Evolutionary conservation across 129 eudicot genomes (phyloP).

Genomic region (Chrysanthemum lavandulifolium): DNA sequence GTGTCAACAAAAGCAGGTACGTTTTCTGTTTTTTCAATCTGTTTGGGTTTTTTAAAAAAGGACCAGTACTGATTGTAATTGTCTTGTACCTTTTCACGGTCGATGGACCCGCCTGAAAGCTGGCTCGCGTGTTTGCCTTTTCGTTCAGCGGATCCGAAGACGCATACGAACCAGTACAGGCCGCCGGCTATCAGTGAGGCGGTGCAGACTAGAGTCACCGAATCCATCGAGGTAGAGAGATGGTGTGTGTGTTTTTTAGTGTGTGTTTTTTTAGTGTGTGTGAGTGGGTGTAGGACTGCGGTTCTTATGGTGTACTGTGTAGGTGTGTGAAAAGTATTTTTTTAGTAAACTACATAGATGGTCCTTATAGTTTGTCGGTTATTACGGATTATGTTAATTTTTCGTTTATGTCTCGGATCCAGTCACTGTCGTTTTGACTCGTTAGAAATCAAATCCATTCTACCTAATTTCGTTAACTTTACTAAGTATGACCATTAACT

Average conservation of each 20-base stretch:
- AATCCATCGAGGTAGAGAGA: slow-evolving; percentile 41
- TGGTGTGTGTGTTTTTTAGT: not conserved
- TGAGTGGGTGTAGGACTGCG: slow-evolving; percentile 9
- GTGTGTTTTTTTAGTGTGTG: not conserved
- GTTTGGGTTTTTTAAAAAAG: slow-evolving; percentile 83
- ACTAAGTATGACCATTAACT: too few species aligned
- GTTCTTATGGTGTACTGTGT: not conserved
- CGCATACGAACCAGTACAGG: slow-evolving; percentile 90
- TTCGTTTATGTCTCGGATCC: too few species aligned
- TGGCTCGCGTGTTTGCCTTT: slow-evolving; percentile 84
- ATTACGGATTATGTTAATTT: too few species aligned
- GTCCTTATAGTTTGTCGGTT: too few species aligned
- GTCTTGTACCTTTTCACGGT: slow-evolving; percentile 67
- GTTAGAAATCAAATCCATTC: too few species aligned
- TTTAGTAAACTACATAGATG: too few species aligned
- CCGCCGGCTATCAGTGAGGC: slow-evolving; percentile 69
- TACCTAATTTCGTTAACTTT: too few species aligned
- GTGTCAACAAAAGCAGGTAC: slow-evolving; percentile 93
- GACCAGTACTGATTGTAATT: slow-evolving; percentile 91
- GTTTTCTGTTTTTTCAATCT: slow-evolving; percentile 70
- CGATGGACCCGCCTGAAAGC: slow-evolving; percentile 90
- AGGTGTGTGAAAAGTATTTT: not conserved
- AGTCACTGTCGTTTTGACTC: too few species aligned
- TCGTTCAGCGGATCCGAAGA: slow-evolving; percentile 87
- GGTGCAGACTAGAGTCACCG: slow-evolving; percentile 65